A percentile compares a stretch with the other conserved stretches of the same genome.
Conservation (phyloP, 1,139 yeast genomes). For the Trichomonascaceae sp. region DNA sequence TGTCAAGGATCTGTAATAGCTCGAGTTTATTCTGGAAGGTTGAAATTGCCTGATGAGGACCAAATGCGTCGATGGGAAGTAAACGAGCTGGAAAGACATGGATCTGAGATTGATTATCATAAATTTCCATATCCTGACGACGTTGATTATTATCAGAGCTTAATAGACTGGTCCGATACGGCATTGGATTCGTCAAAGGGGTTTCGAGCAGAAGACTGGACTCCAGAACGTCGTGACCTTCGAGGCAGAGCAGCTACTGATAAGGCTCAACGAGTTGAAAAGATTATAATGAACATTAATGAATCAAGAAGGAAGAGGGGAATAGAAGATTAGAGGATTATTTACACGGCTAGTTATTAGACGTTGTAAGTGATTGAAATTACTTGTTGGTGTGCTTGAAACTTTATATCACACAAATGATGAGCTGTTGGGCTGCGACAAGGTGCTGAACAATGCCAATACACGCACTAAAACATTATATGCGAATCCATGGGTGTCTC, state of each 20-base stretch:
- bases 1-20: conserved; percentile 53
- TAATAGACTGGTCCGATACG: conserved; percentile 37
- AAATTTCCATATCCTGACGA: conserved; percentile 44
- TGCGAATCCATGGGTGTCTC: no score
- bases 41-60: conserved; percentile 40
- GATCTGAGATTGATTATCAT: conserved; percentile 42
- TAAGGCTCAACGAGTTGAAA: conserved; percentile 5
- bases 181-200: conserved; percentile 26
- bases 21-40: conserved; percentile 47
- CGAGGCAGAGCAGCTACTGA: conserved; percentile 15
- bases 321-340: not conserved
- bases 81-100: conserved; percentile 33
- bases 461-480: no score
- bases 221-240: conserved; percentile 15
- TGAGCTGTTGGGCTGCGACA: no score
- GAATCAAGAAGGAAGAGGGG: conserved; percentile 1
- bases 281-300: not conserved
- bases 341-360: no score
- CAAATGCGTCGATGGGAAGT: conserved; percentile 40
- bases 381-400: no score
- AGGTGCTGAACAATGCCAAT: no score
- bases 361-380: no score
- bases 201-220: conserved; percentile 27
- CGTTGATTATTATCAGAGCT: conserved; percentile 39
- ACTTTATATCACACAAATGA: no score